Percentiles rank a stretch among this genome's conserved stretches.
phyloP scores from a whole-genome alignment of 1,284 basidiomycete species.

The Chalciporus sp. region DNA sequence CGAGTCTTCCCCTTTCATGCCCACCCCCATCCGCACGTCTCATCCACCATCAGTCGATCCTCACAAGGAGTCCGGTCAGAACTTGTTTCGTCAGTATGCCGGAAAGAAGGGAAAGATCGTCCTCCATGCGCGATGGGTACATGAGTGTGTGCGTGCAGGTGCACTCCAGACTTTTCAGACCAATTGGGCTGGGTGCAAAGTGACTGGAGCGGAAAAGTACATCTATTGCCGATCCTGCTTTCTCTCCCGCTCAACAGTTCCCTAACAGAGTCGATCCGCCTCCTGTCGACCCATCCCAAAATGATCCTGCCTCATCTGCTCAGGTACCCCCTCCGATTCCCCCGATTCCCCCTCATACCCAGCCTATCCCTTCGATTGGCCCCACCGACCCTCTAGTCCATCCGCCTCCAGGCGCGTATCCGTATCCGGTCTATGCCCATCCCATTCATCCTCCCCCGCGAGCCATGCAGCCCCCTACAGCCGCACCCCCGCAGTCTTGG shows the following conservation, averaged over 20 bases:
- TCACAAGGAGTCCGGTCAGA: constrained; percentile 76
- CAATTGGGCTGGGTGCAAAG: constrained; percentile 78
- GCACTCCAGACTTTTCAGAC: constrained; percentile 70
- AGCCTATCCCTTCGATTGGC: constrained; percentile 31
- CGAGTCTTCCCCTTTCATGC: constrained; percentile 38
- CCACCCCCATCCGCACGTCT: constrained; percentile 7
- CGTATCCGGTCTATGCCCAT: constrained; percentile 49
- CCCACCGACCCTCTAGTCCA: constrained; percentile 35
- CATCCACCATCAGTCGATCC: constrained; percentile 49
- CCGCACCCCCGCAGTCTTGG: constrained; percentile 61
- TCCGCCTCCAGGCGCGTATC: constrained; percentile 40
- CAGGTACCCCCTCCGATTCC: constrained; percentile 31
- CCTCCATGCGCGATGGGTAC: constrained; percentile 69
- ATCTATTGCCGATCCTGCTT: not conserved
- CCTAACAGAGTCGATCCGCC: constrained; percentile 34
- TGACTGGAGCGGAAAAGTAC: constrained; percentile 74
- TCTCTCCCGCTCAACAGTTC: constrained; percentile 9
- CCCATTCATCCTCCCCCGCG: constrained; percentile 44
- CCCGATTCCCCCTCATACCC: constrained; percentile 34
- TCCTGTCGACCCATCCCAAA: constrained; percentile 37
- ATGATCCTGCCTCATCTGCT: constrained; percentile 26
- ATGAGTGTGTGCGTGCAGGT: constrained; percentile 67
- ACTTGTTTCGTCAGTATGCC: constrained; percentile 72
- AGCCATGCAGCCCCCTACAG: constrained; percentile 47
- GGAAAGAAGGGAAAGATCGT: constrained; percentile 78